phyloP scores from a whole-genome alignment of 805 yeast species.

The Monosporozyma aerobia region DNA sequence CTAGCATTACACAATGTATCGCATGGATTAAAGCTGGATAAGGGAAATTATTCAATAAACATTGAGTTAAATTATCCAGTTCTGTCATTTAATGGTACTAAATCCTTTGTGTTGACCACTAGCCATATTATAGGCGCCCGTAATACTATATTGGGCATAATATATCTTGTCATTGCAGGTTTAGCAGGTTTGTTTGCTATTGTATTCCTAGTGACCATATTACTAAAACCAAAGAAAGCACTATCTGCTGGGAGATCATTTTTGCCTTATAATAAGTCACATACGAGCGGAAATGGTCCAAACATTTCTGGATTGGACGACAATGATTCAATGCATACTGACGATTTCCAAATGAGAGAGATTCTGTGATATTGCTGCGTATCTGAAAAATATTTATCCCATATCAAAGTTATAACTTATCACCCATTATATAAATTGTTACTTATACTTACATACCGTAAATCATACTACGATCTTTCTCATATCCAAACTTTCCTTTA shows the following conservation, averaged over 20 bases:
- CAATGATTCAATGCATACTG: not conserved
- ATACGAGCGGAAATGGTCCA: not conserved
- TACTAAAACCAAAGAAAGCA: constrained; percentile 62
- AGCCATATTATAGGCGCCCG: constrained; percentile 81
- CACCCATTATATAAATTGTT: not conserved
- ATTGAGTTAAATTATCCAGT: constrained; percentile 79
- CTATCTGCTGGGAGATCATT: constrained; percentile 64
- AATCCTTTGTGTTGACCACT: constrained; percentile 71
- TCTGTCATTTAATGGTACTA: constrained; percentile 73
- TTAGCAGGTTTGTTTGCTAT: constrained; percentile 61
- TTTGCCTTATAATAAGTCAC: constrained; percentile 28
- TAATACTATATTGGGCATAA: constrained; percentile 72
- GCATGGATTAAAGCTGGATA: constrained; percentile 33
- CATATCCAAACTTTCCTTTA: not conserved
- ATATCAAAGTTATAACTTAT: not conserved
- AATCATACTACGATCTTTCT: not conserved
- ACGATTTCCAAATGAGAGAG: constrained; percentile 13
- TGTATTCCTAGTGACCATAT: constrained; percentile 67
- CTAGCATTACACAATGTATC: constrained; percentile 39
- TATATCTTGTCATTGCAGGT: constrained; percentile 80
- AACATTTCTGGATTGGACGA: not conserved
- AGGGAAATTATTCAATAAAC: constrained; percentile 63
- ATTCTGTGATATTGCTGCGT: constrained; percentile 8
- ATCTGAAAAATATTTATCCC: not conserved
- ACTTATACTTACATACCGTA: not conserved